A percentile compares a stretch with the other conserved stretches of the same genome.
Evolutionary conservation across 805 yeast species (phyloP).

Genomic region (Candida anglica): DNA sequence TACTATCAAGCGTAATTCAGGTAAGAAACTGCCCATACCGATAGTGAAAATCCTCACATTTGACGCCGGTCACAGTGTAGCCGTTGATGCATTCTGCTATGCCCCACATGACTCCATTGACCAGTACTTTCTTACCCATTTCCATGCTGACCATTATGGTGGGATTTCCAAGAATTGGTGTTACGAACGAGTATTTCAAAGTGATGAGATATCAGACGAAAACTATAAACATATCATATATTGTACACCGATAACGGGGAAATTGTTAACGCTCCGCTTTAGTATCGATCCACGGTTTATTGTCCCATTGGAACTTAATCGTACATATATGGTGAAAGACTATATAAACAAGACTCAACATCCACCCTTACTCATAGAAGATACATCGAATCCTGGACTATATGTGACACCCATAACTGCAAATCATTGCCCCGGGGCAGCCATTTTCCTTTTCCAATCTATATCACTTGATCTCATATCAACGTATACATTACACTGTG

Average conservation of each 20-base stretch:
- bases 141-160: constrained; percentile 92
- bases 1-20: constrained; percentile 10
- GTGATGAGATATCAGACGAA: constrained; percentile 12
- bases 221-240: constrained; percentile 57
- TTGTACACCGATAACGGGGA: constrained; percentile 68
- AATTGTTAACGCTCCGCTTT: constrained; percentile 50
- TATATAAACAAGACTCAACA: neutral
- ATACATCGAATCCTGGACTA: constrained; percentile 21
- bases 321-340: neutral
- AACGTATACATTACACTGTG: constrained; percentile 67
- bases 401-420: constrained; percentile 72
- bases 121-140: constrained; percentile 70
- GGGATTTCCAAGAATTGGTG: constrained; percentile 80
- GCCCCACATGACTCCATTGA: constrained; percentile 41
- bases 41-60: constrained; percentile 50
- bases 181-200: constrained; percentile 31
- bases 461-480: constrained; percentile 15
- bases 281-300: constrained; percentile 50
- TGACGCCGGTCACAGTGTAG: constrained; percentile 33
- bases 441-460: constrained; percentile 66
- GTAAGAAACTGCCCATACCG: constrained; percentile 42
- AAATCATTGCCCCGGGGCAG: constrained; percentile 97
- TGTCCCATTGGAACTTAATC: constrained; percentile 34
- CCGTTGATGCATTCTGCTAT: constrained; percentile 66
- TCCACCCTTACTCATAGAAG: neutral